These are phyloP conservation scores for Penicillium simplicissimum DNA, from an alignment of 495 filamentous ascomycete genomes.

Conservation along the genomic window DNA sequence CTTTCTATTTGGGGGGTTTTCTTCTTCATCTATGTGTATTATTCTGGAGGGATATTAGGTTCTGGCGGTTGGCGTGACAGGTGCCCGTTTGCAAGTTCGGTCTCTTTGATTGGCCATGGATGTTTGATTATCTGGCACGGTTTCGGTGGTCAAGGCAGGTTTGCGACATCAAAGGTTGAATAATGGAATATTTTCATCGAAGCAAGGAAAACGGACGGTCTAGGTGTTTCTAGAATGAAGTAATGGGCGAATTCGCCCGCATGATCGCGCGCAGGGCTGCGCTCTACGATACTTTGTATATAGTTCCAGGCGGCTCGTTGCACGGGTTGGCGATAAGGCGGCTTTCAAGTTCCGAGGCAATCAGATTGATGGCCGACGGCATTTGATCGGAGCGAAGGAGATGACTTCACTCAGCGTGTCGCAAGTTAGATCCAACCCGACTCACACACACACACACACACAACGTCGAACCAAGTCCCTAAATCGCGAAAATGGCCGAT, in stretches of 20 bases:
- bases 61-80: not conserved
- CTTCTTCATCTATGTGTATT: not conserved
- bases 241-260: too few species aligned
- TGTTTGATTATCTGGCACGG: not conserved
- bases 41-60: not conserved
- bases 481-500: not conserved
- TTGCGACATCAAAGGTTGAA: not conserved
- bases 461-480: too few species aligned
- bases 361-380: conserved; percentile 15
- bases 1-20: not conserved
- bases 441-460: not conserved
- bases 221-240: too few species aligned
- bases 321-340: conserved; percentile 11
- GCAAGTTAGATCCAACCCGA: not conserved
- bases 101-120: not conserved
- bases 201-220: not conserved
- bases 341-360: conserved; percentile 28
- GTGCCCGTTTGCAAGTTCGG: not conserved
- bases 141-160: not conserved
- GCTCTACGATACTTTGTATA: too few species aligned
- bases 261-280: not conserved
- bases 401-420: conserved; percentile 13
- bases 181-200: not conserved
- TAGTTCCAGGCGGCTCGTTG: not conserved
- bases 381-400: conserved; percentile 17